Base-by-base conservation (phyloP, 768 basidiomycete genomes). In the Phaffia australis region DNA sequence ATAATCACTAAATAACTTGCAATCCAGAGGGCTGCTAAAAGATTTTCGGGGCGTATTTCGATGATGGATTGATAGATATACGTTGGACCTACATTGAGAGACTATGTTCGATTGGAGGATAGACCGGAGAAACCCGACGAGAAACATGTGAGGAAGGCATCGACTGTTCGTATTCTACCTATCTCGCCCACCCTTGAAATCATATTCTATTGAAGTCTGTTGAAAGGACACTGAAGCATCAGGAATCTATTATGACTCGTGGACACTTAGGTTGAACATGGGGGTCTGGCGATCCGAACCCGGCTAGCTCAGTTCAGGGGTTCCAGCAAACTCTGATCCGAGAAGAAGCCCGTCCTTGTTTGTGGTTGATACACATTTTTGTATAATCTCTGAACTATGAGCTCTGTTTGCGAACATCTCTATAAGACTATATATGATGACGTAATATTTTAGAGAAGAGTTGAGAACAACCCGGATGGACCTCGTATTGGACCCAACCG, bases 51-150 rank as follows among this genome's bases (percentile, higher is more conserved):
- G n/a, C n/a, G n/a, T n/a, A n/a, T n/a, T n/a, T n/a, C n/a, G n/a
- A n/a, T n/a, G n/a, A 35, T 46, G 27, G 3, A 16, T 0, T 32
- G 9, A 8, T 73, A 89, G 86, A 82, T 93, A 60, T 94, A 88
- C 72, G 82, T 89, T 19, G 91, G 91, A 5, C 77, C 83, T 7
- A 77, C 81, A 19, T 85, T 85, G 75, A 83, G 91, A 52, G 83
- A 87, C 64, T 94, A 87, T 75, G 82, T 87, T 47, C 80, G 19
- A 11, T 42, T 66, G 9, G 51, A 60, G n/a, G 21, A 47, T 6
- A 48, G 65, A 8, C n/a, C 49, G 18, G 51, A 66, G 15, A n/a
- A 54, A 46, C 21, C 50, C 18, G 30, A 35, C 3, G n/a, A 35
- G 11, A 59, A 66, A 27, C 50, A 42, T 0, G 55, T n/a, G 35